Percentiles rank a stretch among this genome's conserved stretches.
Evolutionary conservation across 2,329 filamentous ascomycete species (phyloP).

Genomic region (Beauveria sp.): DNA sequence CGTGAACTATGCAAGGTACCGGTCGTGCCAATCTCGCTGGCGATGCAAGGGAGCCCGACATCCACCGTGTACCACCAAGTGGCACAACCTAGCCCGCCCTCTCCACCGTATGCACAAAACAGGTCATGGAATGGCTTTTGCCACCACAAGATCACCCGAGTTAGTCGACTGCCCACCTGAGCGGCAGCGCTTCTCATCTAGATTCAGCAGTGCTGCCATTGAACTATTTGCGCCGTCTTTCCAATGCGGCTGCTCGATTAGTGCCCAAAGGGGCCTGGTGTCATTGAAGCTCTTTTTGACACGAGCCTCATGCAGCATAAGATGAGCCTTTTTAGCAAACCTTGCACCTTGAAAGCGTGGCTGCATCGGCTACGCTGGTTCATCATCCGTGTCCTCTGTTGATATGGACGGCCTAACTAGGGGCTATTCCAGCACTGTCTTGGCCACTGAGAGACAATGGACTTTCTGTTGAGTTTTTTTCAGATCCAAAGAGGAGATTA

Average conservation of each 20-base stretch:
- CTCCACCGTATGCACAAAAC: conserved; percentile 1
- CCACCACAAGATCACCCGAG: not conserved
- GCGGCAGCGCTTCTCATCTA: not conserved
- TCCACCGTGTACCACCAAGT: not conserved
- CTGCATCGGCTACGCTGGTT: not conserved
- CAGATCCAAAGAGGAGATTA: not conserved
- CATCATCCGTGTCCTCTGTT: not conserved
- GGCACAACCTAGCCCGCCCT: conserved; percentile 7
- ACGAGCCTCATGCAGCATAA: not conserved
- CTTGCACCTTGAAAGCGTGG: not conserved
- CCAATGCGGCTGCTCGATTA: not conserved
- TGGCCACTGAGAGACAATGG: not conserved
- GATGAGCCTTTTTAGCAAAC: not conserved
- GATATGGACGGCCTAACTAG: not conserved
- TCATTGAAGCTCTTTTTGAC: not conserved
- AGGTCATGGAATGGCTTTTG: conserved; percentile 1
- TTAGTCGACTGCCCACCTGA: not conserved
- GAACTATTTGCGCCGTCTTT: not conserved
- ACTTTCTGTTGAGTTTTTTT: not conserved
- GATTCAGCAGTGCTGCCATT: conserved; percentile 1
- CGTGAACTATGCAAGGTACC: conserved; percentile 9
- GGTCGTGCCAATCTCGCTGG: not conserved
- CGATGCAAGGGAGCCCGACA: conserved; percentile 7
- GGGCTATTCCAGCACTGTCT: not conserved
- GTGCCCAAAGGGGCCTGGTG: not conserved